Evolutionary conservation across 1,284 basidiomycete genomes (phyloP), one percentile per base, ranked within the genome.

Genomic region (Cutaneotrichosporon sp.): DNA sequence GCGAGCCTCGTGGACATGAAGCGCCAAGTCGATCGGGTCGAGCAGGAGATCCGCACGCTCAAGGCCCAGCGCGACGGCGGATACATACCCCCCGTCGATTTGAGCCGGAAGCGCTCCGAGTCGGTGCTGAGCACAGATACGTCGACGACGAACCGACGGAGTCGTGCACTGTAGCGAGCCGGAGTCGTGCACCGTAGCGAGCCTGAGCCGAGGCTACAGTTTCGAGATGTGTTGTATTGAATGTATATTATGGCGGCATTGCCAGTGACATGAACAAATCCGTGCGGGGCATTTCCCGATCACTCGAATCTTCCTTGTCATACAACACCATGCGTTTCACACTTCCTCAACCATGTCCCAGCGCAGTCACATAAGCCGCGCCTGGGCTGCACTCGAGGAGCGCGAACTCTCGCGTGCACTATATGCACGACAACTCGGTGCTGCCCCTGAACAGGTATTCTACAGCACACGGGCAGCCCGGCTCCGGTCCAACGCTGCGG

Each of bases 1-100:
- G 84, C 84, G 4, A 83, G 86, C 18, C 80, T 97, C 70, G 84
- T 95, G 16, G 93, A 97, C 70, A 88, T 88, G 69, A 97, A 96
- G 83, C 89, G 90, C 71, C 83, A 88, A n/a, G 86, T 91, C 26
- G 93, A 97, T 76, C 87, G 89, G 71, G 85, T 89, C 9, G 90
- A 94, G 36, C 88, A 90, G 73, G 94, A 97, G 72, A 86, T 93
- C 51, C 81, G 86, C 61, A 85, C 89, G 4, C 75, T 89, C 65
- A 88, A 86, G 72, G 85, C 84, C 58, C 86, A 90, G 64, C 80
- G 90, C 32, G 87, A 87, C n/a, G 68, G 68, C 4, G 74, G 76
- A 5, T 73, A 70, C 52, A 61, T 74, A 1, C 73, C 76, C 2
- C 70, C 74, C 8, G 61, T 70, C 5, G 72, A 70, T 38, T 40